Evolutionary conservation across 495 filamentous ascomycete genomes (phyloP).

Genomic region (Penicillium cosmopolitanum): DNA sequence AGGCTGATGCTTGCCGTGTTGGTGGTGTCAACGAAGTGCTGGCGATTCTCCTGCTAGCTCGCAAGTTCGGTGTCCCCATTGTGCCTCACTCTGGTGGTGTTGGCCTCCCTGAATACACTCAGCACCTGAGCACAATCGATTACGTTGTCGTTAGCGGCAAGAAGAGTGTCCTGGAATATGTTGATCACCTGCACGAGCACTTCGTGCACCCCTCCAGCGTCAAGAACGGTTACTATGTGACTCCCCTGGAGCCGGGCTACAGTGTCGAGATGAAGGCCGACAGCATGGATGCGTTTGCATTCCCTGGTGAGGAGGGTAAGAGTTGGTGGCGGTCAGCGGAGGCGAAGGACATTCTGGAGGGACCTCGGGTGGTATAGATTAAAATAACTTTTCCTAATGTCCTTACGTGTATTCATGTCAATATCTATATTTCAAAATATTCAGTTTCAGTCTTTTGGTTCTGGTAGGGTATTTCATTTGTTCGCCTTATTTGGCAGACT

Average conservation of each 20-base stretch:
- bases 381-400: conserved; percentile 11
- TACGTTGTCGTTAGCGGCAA: conserved; percentile 88
- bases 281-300: conserved; percentile 79
- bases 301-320: conserved; percentile 72
- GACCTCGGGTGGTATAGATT: conserved; percentile 41
- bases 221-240: conserved; percentile 84
- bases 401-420: conserved; percentile 31
- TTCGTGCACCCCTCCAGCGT: conserved; percentile 82
- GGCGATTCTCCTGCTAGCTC: conserved; percentile 86
- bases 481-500: conserved; percentile 1
- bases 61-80: conserved; percentile 80
- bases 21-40: conserved; percentile 93
- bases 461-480: conserved; percentile 2
- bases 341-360: conserved; percentile 67
- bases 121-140: conserved; percentile 92
- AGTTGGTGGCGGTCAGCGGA: conserved; percentile 83
- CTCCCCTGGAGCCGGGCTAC: conserved; percentile 81
- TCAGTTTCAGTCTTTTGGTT: neutral
- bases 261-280: conserved; percentile 90
- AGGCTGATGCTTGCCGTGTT: conserved; percentile 89
- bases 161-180: conserved; percentile 83
- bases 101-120: conserved; percentile 90
- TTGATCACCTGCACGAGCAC: conserved; percentile 93
- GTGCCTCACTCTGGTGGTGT: conserved; percentile 91
- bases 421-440: conserved; percentile 19